Base-by-base conservation (phyloP, 441 rosid species). In the Corymbia calophylla region DNA sequence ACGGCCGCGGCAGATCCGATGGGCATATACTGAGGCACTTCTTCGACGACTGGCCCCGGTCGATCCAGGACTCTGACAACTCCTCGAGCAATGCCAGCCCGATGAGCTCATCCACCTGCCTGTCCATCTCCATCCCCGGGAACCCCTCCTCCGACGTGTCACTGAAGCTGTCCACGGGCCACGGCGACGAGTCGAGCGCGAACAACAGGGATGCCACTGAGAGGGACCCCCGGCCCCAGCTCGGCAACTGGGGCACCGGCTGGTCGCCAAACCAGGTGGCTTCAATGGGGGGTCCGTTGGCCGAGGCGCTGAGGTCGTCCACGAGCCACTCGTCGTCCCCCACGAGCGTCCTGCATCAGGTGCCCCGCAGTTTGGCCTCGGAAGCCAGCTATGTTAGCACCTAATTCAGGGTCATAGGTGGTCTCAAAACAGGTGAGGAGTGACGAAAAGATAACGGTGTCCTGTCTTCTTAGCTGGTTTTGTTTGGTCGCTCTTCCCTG, bases 1-100 rank as follows among this genome's bases (percentile, higher is more conserved):
- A 87, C 81, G 88, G 90, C 87, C 90, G 92, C 62, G 89, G 91
- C 89, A 92, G 93, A 66, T 89, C 94, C 53, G 95, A 95, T n/a
- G 97, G 96, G 54, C 99, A 92, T 56, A 93, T 94, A 70, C 90
- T 97, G 87, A 92, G 99, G 91, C 98, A 91, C 86, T 98, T 98
- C 91, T 97, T 98, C 49, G 97, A 98, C 53, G 99, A 98, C 90
- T 98, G 98, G 98, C 99, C 99, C 5, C 90, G 98, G 64, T 90
- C 97, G 2, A 66, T 89, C 16, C 93, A 94, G 73, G 97, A 95
- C 32, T 56, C 95, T 5, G 95, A 93, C 84, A 93, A 81, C 90
- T 89, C 86, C 23, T 91, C 93, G 64, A 91, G 90, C 53, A 92
- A 92, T 82, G 92, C 92, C 58, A 93, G 90, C 88, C 85, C 87